A percentile compares a stretch with the other conserved stretches of the same genome.
These are phyloP conservation scores for Magnolia changhungtana DNA, from an alignment of 164 flowering plant genomes.

Conservation along the genomic window DNA sequence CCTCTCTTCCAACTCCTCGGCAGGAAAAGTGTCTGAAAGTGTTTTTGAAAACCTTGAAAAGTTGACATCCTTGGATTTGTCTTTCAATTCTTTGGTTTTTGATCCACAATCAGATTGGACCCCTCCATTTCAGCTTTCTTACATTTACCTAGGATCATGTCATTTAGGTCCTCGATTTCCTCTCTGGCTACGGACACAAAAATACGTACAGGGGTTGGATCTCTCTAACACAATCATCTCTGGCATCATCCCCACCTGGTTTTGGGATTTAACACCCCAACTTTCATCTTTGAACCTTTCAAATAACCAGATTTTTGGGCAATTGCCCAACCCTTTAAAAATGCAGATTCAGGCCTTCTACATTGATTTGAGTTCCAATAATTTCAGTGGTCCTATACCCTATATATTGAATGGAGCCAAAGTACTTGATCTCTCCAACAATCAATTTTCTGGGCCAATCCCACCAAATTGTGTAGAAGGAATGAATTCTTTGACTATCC, in stretches of 20 bases:
- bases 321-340: neutral
- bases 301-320: constrained; percentile 4
- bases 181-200: constrained; percentile 15
- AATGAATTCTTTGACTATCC: too few species aligned
- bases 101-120: neutral
- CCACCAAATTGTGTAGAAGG: neutral
- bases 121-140: constrained; percentile 7
- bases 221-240: neutral
- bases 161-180: constrained; percentile 15
- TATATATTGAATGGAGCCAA: neutral
- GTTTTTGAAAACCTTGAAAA: neutral
- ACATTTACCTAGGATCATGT: neutral
- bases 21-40: constrained; percentile 18
- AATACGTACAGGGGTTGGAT: neutral
- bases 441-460: neutral
- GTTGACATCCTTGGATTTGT: neutral
- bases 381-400: neutral
- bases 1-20: constrained; percentile 8
- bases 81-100: neutral
- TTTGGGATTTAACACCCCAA: neutral
- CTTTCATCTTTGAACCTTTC: neutral
- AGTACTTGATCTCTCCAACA: neutral
- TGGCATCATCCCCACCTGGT: constrained; percentile 4
- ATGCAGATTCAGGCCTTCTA: neutral
- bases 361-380: neutral